Percentiles rank a stretch among this genome's conserved stretches.
phyloP scores from a whole-genome alignment of 208 protist genomes.

The Crithidia fasciculata region DNA sequence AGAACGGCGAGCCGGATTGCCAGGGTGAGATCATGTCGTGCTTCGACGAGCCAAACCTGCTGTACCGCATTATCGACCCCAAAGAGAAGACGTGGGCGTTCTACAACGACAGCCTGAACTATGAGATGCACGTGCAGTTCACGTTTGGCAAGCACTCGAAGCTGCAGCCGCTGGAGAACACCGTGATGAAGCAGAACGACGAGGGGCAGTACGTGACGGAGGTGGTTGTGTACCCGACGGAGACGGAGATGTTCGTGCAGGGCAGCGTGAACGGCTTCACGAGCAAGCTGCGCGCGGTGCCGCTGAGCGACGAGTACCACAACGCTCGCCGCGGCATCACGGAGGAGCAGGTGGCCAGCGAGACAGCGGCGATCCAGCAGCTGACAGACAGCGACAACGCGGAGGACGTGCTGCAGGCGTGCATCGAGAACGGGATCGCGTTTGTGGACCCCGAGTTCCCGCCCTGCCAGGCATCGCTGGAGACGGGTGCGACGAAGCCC shows the following conservation, averaged over 20 bases:
- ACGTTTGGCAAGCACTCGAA: slow-evolving; percentile 73
- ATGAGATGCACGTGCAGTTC: slow-evolving; percentile 80
- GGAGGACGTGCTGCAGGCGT: slow-evolving; percentile 61
- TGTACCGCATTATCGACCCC: slow-evolving; percentile 75
- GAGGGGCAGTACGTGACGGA: slow-evolving; percentile 47
- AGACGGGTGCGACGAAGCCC: slow-evolving; percentile 50
- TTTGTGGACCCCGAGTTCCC: slow-evolving; percentile 84
- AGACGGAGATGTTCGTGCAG: slow-evolving; percentile 79
- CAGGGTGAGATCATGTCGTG: slow-evolving; percentile 68
- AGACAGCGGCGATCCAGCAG: slow-evolving; percentile 50
- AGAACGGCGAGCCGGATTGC: slow-evolving; percentile 70
- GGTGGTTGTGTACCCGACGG: slow-evolving; percentile 73
- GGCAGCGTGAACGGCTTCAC: slow-evolving; percentile 68
- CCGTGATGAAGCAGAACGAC: slow-evolving; percentile 43
- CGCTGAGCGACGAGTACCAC: slow-evolving; percentile 67
- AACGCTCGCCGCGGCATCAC: slow-evolving; percentile 34
- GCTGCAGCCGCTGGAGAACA: slow-evolving; percentile 57
- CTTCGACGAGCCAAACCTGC: slow-evolving; percentile 80
- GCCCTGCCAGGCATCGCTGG: slow-evolving; percentile 61
- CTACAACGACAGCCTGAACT: slow-evolving; percentile 78
- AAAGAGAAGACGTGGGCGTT: slow-evolving; percentile 78
- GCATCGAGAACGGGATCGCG: slow-evolving; percentile 56
- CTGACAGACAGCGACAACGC: slow-evolving; percentile 48
- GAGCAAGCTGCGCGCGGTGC: slow-evolving; percentile 65
- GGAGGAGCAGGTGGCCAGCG: slow-evolving; percentile 37